Evolutionary conservation across 2,329 filamentous ascomycete species (phyloP), one percentile per base, ranked within the genome.

Genomic region (Claviceps sp.): DNA sequence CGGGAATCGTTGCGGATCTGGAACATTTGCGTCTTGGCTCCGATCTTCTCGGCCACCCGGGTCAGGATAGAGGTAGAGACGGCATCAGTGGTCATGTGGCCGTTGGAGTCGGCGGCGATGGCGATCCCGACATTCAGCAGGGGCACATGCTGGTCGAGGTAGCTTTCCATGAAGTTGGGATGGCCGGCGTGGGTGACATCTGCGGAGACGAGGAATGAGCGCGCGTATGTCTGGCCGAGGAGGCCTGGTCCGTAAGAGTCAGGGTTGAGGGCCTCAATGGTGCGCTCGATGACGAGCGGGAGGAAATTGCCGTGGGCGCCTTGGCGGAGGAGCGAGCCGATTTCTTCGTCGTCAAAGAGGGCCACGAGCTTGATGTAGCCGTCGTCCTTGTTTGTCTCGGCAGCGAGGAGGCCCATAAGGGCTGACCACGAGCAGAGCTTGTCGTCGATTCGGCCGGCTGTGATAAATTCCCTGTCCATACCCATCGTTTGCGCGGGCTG

Each of bases 321-420:
- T 70, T 97, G 91, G 52, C 91, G 86, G 49, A 96, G 80, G 8
- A 89, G 75, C 26, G 87, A 94, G 55, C 93, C 93, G 55, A 98
- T 95, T 68, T 98, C 93, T 68, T 98, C 93, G 62, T 96, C 87
- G 64, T 97, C 93, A 63, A 97, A 97, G 60, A 96, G 83, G n/a
- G 85, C 89, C 38, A 93, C 87, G 52, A 96, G 75, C 70, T 94
- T 94, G 68, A 97, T 82, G 51, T 84, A 78, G n/a, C 82, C 77
- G 54, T 84, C 78, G 9, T 77, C 71, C 58, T 67, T 73, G 41
- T 75, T 70, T 13, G 79, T 72, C 50, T 54, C 50, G 18, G 84
- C 81, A 48, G 84, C 81, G 30, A 96, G 74, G 0, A 98, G 81
- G 3, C 82, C 90, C 67, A 90, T 83, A 50, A 96, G 76, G 7